phyloP scores from a whole-genome alignment of 2,329 filamentous ascomycete genomes.

The Chaetomium sp. region DNA sequence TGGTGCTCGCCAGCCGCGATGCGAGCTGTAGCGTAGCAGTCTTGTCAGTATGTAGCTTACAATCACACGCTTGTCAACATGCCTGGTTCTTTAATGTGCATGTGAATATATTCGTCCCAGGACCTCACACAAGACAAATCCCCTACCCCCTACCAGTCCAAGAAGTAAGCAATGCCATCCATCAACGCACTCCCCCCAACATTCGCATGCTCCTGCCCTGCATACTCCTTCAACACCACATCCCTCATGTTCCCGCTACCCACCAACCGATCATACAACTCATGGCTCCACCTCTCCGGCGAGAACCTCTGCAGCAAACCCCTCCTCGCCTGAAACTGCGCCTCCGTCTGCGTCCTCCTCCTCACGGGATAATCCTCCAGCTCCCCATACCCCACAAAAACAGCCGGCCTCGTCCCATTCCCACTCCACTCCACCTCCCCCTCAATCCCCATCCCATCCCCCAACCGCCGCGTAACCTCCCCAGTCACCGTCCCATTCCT shows the following conservation, averaged over 20 bases:
- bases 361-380: constrained; percentile 26
- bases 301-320: constrained; percentile 25
- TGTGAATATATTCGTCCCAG: neutral
- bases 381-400: neutral
- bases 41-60: constrained; percentile 6
- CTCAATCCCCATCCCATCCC: constrained; percentile 10
- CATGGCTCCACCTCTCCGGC: constrained; percentile 29
- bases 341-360: constrained; percentile 33
- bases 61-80: constrained; percentile 9
- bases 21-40: neutral
- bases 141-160: constrained; percentile 31
- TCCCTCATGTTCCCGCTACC: constrained; percentile 30
- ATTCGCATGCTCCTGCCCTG: constrained; percentile 33
- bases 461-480: constrained; percentile 27
- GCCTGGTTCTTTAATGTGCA: neutral
- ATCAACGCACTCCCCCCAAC: constrained; percentile 32
- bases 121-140: neutral
- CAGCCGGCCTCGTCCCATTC: neutral
- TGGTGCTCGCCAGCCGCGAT: neutral
- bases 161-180: constrained; percentile 36
- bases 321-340: constrained; percentile 28
- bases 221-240: constrained; percentile 34
- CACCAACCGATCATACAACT: constrained; percentile 29
- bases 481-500: constrained; percentile 31
- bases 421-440: neutral